Percentiles rank a stretch among this genome's conserved stretches.
These are phyloP conservation scores for Achaetomiella virescens DNA, from an alignment of 495 filamentous ascomycete genomes.

Conservation along the genomic window DNA sequence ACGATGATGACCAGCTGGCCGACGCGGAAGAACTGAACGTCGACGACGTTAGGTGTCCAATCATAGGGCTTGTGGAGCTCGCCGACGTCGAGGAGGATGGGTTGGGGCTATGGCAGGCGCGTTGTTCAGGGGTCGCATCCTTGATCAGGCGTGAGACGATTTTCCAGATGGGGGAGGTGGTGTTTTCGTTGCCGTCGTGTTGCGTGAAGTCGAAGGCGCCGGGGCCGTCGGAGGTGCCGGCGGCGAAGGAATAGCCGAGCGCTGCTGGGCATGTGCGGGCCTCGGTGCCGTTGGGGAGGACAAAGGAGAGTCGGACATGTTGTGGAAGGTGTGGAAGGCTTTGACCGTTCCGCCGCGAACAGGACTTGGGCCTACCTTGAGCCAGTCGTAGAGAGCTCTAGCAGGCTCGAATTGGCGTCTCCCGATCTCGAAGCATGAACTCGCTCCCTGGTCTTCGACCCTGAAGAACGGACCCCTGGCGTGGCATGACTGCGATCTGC, in stretches of 20 bases:
- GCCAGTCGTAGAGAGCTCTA: conserved; percentile 53
- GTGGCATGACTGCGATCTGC: conserved; percentile 70
- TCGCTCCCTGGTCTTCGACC: conserved; percentile 62
- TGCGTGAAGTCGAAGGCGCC: conserved; percentile 94
- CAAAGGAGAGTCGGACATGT: conserved; percentile 69
- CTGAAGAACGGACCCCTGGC: conserved; percentile 79
- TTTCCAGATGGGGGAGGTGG: conserved; percentile 78
- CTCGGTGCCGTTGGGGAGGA: conserved; percentile 64
- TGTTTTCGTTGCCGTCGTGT: conserved; percentile 63
- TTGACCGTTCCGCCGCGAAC: conserved; percentile 59
- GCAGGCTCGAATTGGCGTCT: conserved; percentile 66
- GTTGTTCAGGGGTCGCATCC: conserved; percentile 63
- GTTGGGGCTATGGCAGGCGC: conserved; percentile 77
- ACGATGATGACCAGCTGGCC: conserved; percentile 86
- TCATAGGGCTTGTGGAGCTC: conserved; percentile 71
- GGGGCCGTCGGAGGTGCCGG: conserved; percentile 89
- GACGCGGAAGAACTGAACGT: conserved; percentile 82
- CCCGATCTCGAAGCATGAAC: conserved; percentile 75
- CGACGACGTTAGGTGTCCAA: conserved; percentile 91
- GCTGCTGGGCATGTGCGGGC: conserved; percentile 83
- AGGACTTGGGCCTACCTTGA: conserved; percentile 42
- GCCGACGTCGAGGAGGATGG: conserved; percentile 85
- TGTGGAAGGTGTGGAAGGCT: conserved; percentile 67
- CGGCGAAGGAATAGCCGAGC: conserved; percentile 88
- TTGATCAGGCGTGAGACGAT: conserved; percentile 69